Percentiles rank a stretch among this genome's conserved stretches.
phyloP scores from a whole-genome alignment of 768 basidiomycete genomes.

The Lactarius quietus region DNA sequence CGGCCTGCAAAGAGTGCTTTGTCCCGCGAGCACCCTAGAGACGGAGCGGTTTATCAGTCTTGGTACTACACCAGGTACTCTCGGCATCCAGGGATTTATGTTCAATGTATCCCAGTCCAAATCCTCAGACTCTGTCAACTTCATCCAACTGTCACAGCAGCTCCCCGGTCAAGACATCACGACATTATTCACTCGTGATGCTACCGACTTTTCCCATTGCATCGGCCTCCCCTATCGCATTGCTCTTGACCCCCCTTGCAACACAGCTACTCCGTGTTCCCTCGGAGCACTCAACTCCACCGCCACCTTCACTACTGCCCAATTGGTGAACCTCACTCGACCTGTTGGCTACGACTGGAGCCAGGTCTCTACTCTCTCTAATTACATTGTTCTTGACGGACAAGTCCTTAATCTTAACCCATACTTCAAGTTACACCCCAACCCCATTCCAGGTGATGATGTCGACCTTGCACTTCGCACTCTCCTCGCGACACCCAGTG shows the following conservation, averaged over 20 bases:
- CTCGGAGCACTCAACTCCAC: conserved; percentile 56
- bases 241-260: conserved; percentile 76
- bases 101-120: conserved; percentile 65
- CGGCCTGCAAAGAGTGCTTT: conserved; percentile 89
- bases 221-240: conserved; percentile 55
- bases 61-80: conserved; percentile 54
- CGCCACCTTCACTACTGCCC: conserved; percentile 56
- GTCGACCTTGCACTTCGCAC: conserved; percentile 84
- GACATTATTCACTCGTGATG: conserved; percentile 70
- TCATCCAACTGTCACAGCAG: conserved; percentile 51
- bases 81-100: conserved; percentile 73
- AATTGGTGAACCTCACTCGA: conserved; percentile 60
- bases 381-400: conserved; percentile 90
- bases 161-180: conserved; percentile 87
- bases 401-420: conserved; percentile 90
- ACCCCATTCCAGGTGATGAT: conserved; percentile 61
- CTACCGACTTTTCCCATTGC: conserved; percentile 65
- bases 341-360: conserved; percentile 89
- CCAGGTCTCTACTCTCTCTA: conserved; percentile 66
- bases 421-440: conserved; percentile 74
- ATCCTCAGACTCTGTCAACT: conserved; percentile 47
- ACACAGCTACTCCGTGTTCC: conserved; percentile 54
- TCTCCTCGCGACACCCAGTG: conserved; percentile 48
- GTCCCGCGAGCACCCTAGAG: conserved; percentile 55
- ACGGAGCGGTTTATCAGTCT: conserved; percentile 46